Base-by-base conservation (phyloP, 2,329 filamentous ascomycete genomes). In the Catunica adiposa region DNA sequence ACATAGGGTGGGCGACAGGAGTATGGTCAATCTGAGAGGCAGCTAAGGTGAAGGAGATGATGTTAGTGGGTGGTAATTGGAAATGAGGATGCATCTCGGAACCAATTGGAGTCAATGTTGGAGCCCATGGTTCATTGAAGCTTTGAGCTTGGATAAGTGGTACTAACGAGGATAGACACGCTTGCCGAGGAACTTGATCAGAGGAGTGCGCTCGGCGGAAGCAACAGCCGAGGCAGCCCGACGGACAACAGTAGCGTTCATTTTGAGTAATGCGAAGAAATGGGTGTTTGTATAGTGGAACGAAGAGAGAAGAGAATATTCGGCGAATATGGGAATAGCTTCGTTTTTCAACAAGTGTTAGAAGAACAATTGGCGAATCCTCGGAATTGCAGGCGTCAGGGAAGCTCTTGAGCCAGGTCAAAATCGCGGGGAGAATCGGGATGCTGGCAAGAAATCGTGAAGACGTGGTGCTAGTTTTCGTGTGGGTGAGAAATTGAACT, bases 1-100 rank as follows among this genome's bases (percentile, higher is more conserved):
- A 82, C 59, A 82, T 83, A 40, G 85, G 85, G 73, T 89, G 85
- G 62, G 79, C 77, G 62, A 80, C 76, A 60, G 84, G 83, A 48
- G 80, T 74, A 74, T 88, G 84, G 73, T 89, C 84, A 65, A 88
- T 65, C 23, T 58, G 53, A n/a, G 56, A 54, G 58, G 73, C 70
- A 63, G 82, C 84, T 88, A 69, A n/a, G 37, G 56, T 20, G n/a
- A 15, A 42, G 42, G n/a, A 51, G 26, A 60, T 58, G 31, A 42
- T 56, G 57, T 66, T 56, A 66, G 63, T 37, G 51, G 60, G 38
- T 55, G 31, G 29, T 22, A 26, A 25, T 7, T 29, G 22, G 23
- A 15, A 8, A 14, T 17, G 14, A 2, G 29, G 11, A 34, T 5
- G 11, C 11, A 34, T 5, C 29, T 34, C 11, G 29, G 29, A 34